Conservation (phyloP, 345 rosid genomes). For the Syzygium grande region DNA sequence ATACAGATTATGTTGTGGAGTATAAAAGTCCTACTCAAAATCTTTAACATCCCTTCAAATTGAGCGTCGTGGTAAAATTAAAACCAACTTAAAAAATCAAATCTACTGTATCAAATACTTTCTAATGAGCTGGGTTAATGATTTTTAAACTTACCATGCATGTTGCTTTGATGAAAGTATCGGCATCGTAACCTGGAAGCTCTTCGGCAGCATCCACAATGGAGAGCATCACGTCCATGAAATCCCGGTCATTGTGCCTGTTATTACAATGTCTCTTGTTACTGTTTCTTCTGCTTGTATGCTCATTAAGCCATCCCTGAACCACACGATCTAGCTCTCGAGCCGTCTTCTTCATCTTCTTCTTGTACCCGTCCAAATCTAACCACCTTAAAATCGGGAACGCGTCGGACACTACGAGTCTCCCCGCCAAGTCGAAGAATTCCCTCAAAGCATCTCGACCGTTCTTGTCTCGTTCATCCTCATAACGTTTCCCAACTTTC, state of each 20-base stretch:
- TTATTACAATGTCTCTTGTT: not conserved
- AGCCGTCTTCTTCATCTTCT: constrained; percentile 13
- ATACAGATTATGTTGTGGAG: not conserved
- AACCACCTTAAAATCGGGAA: constrained; percentile 25
- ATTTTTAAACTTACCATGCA: constrained; percentile 4
- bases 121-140: not conserved
- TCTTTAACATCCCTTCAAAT: not conserved
- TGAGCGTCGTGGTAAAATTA: not conserved
- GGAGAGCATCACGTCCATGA: constrained; percentile 26
- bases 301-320: constrained; percentile 16
- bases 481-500: constrained; percentile 17
- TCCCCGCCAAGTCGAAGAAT: constrained; percentile 9
- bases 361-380: constrained; percentile 23
- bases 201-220: not conserved
- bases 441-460: constrained; percentile 2
- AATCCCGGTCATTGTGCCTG: constrained; percentile 4
- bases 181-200: constrained; percentile 4
- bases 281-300: not conserved
- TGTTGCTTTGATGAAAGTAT: constrained; percentile 20
- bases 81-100: not conserved
- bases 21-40: not conserved
- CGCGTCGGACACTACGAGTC: constrained; percentile 11
- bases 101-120: not conserved
- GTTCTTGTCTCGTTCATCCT: not conserved
- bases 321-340: constrained; percentile 12